These are phyloP conservation scores for Rusavskia elegans DNA, from an alignment of 495 filamentous ascomycete genomes.

Conservation along the genomic window DNA sequence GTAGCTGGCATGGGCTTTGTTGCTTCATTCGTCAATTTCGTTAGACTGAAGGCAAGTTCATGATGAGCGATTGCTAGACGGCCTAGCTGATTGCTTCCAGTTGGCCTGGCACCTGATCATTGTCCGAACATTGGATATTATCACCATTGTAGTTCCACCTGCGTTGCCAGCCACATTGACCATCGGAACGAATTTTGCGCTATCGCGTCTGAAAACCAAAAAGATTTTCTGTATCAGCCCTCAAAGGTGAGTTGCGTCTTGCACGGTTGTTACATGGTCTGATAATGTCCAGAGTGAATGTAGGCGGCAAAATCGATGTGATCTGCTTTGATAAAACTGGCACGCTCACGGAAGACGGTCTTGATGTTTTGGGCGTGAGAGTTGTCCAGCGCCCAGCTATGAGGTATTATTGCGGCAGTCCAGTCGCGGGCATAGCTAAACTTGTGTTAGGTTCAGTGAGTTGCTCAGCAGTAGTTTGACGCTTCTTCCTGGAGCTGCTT, in stretches of 20 bases:
- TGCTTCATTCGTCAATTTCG: constrained; percentile 83
- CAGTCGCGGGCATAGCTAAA: background rate
- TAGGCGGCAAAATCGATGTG: constrained; percentile 88
- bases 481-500: constrained; percentile 36
- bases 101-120: constrained; percentile 81
- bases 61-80: background rate
- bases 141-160: constrained; percentile 95
- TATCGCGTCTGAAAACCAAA: constrained; percentile 69
- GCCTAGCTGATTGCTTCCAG: constrained; percentile 18
- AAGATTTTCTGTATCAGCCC: constrained; percentile 96
- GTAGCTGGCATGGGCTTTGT: constrained; percentile 79
- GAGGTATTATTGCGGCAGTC: constrained; percentile 15
- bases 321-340: constrained; percentile 99
- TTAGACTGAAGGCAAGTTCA: constrained; percentile 48
- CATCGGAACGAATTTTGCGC: constrained; percentile 91
- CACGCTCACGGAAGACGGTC: constrained; percentile 89
- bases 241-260: constrained; percentile 38
- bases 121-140: constrained; percentile 82
- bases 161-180: constrained; percentile 92
- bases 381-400: constrained; percentile 48
- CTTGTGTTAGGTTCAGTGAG: constrained; percentile 38
- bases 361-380: constrained; percentile 83
- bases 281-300: constrained; percentile 48
- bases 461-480: constrained; percentile 36
- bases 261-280: background rate